Conservation (phyloP, 108 stramenopile genomes). For the Cyclotella baltica region DNA sequence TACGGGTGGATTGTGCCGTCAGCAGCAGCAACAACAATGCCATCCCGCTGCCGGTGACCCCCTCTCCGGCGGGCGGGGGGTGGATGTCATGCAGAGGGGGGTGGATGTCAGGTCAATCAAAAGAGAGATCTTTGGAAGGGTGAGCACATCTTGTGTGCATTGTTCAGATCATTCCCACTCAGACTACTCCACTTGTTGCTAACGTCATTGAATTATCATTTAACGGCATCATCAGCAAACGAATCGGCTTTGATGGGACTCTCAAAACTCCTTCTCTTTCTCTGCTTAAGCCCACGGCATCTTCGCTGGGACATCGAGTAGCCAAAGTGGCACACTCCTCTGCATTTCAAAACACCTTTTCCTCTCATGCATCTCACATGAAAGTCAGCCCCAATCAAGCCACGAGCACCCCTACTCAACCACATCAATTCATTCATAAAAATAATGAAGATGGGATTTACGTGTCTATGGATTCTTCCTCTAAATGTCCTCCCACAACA, state of each 20-base stretch:
- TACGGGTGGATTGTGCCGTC: conserved; percentile 6
- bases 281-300: conserved; percentile 31
- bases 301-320: conserved; percentile 24
- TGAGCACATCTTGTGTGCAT: background rate
- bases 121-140: conserved; percentile 8
- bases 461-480: conserved; percentile 12
- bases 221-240: background rate
- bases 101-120: background rate
- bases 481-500: conserved; percentile 3
- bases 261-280: conserved; percentile 21
- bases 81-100: background rate
- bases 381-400: background rate
- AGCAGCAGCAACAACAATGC: background rate
- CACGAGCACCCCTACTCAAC: background rate
- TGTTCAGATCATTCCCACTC: background rate
- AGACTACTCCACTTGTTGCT: background rate
- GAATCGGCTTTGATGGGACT: conserved; percentile 31
- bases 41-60: conserved; percentile 9
- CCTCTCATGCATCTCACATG: background rate
- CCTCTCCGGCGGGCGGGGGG: background rate
- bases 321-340: conserved; percentile 15
- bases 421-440: background rate
- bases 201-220: background rate
- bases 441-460: background rate
- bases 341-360: background rate